Conservation (phyloP, 1,284 basidiomycete genomes). For the Malassezia caprae region DNA sequence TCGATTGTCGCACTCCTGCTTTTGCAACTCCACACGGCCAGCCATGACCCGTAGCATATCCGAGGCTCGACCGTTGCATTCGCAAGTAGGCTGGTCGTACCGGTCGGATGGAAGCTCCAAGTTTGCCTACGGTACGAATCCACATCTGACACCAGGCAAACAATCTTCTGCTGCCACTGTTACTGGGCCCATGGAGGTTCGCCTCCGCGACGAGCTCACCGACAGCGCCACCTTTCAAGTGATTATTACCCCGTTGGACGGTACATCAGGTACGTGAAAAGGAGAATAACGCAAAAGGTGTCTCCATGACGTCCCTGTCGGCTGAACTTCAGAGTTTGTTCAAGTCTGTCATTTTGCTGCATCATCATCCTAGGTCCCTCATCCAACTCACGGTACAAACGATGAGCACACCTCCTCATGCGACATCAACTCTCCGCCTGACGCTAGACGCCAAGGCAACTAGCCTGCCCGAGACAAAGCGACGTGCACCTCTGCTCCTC, state of each 20-base stretch:
- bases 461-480: background rate
- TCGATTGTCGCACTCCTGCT: background rate
- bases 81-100: background rate
- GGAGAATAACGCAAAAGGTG: constrained; percentile 2
- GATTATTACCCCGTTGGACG: constrained; percentile 51
- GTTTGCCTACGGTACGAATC: constrained; percentile 28
- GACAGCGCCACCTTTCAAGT: constrained; percentile 53
- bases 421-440: constrained; percentile 5
- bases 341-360: constrained; percentile 49
- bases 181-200: constrained; percentile 53
- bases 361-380: constrained; percentile 53
- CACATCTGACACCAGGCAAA: constrained; percentile 34
- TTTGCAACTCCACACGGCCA: background rate
- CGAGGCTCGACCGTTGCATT: constrained; percentile 9
- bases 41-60: constrained; percentile 16
- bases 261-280: constrained; percentile 40
- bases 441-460: background rate
- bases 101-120: constrained; percentile 32
- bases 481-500: constrained; percentile 28
- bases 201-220: constrained; percentile 53
- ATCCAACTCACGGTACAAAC: constrained; percentile 59
- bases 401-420: constrained; percentile 44
- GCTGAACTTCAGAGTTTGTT: constrained; percentile 18
- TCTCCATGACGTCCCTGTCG: constrained; percentile 19
- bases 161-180: constrained; percentile 48